These are phyloP conservation scores for Talaromyces nanjingensis DNA, from an alignment of 495 filamentous ascomycete species.

Conservation along the genomic window DNA sequence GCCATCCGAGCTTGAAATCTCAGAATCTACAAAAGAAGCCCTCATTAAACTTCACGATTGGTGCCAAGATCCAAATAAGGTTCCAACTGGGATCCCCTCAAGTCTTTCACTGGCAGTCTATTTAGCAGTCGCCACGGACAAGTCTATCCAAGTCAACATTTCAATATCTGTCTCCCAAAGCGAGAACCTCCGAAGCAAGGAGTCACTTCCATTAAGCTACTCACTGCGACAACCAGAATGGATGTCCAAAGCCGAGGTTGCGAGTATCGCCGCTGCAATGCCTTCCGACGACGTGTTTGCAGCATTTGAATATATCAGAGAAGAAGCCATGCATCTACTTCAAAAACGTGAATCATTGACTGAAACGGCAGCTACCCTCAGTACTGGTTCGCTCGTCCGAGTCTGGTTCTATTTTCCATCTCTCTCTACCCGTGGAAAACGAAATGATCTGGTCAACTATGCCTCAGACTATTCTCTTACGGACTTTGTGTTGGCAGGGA, in stretches of 20 bases:
- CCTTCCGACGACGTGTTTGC: constrained; percentile 25
- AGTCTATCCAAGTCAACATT: background rate
- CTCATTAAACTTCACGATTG: background rate
- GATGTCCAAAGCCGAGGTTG: constrained; percentile 35
- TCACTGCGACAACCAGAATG: constrained; percentile 34
- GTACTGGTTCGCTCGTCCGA: background rate
- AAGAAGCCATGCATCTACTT: constrained; percentile 17
- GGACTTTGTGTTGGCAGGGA: background rate
- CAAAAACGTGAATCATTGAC: constrained; percentile 8
- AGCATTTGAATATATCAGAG: constrained; percentile 21
- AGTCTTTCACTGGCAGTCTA: background rate
- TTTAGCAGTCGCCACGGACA: background rate
- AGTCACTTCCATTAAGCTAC: constrained; percentile 12
- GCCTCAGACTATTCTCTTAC: background rate
- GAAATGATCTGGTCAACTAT: background rate
- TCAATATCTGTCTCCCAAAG: background rate
- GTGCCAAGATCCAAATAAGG: background rate
- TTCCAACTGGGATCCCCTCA: background rate
- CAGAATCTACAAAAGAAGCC: background rate
- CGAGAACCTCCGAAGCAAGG: background rate
- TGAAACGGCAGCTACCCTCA: background rate
- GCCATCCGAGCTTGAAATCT: background rate
- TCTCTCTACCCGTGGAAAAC: background rate
- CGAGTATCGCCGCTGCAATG: constrained; percentile 20
- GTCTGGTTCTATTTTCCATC: background rate